Percentiles rank a stretch among this genome's conserved stretches.
These are phyloP conservation scores for Rehmannia glutinosa DNA, from an alignment of 257 asterid species.

Conservation along the genomic window DNA sequence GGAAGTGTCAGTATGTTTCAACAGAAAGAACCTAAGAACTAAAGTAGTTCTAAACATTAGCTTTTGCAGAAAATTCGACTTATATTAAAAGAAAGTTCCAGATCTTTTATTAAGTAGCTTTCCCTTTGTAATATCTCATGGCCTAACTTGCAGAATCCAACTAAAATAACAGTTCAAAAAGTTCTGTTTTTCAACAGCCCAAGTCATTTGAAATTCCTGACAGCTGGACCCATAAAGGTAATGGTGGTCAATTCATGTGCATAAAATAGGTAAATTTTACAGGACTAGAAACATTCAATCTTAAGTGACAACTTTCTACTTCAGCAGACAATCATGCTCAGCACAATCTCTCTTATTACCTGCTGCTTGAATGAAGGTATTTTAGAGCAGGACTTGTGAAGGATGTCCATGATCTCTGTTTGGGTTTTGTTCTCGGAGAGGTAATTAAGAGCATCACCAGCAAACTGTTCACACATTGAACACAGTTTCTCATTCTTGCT, in stretches of 20 bases:
- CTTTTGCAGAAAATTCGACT: background rate
- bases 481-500: slow-evolving; percentile 46
- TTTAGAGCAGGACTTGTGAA: slow-evolving; percentile 74
- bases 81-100: background rate
- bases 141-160: background rate
- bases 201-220: slow-evolving; percentile 2
- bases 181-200: background rate
- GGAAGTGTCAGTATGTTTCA: no score
- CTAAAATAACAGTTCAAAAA: background rate
- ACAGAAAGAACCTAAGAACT: no score
- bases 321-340: background rate
- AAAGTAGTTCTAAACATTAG: no score
- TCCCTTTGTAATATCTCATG: background rate
- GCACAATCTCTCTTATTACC: no score
- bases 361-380: slow-evolving; percentile 60
- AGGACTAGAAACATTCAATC: background rate
- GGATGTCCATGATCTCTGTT: slow-evolving; percentile 51
- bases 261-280: background rate
- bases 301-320: background rate
- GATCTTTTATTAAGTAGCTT: background rate
- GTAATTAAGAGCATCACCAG: slow-evolving; percentile 64
- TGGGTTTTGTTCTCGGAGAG: slow-evolving; percentile 63
- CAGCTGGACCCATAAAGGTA: background rate
- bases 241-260: background rate
- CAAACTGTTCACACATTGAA: slow-evolving; percentile 61